Conservation (phyloP, 2,329 filamentous ascomycete genomes). For the Colletotrichum orbiculare region DNA sequence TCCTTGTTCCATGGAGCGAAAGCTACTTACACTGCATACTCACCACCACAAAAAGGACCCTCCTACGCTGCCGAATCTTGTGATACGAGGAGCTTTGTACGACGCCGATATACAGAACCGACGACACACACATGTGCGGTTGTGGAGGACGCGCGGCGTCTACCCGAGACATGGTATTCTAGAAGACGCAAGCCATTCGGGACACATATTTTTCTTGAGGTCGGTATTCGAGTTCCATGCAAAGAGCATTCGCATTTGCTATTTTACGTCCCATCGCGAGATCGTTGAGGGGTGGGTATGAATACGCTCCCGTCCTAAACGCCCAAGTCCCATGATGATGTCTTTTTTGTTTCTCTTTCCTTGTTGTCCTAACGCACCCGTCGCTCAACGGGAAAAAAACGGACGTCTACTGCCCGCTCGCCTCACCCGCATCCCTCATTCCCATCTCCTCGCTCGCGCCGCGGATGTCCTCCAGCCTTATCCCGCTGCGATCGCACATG, state of each 20-base stretch:
- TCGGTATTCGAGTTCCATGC: no score
- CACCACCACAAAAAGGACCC: neutral
- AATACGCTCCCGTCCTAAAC: slow-evolving; percentile 1
- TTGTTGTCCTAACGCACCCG: neutral
- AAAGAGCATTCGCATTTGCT: no score
- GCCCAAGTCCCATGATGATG: neutral
- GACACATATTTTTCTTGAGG: no score
- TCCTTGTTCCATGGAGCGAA: neutral
- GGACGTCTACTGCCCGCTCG: slow-evolving; percentile 16
- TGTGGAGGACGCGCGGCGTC: no score
- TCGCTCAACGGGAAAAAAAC: neutral
- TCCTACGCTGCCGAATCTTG: slow-evolving; percentile 1
- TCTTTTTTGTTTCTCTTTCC: neutral
- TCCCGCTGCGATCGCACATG: slow-evolving; percentile 91
- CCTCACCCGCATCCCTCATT: slow-evolving; percentile 18
- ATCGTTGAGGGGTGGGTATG: neutral
- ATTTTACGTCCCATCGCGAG: no score
- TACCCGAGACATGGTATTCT: no score
- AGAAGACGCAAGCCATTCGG: no score
- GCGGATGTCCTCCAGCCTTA: slow-evolving; percentile 67
- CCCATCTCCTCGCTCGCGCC: slow-evolving; percentile 52
- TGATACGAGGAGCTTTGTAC: neutral
- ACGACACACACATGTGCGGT: neutral
- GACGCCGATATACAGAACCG: neutral
- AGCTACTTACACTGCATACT: neutral